These are phyloP conservation scores for Alternaria sp. DNA, from an alignment of 2,329 filamentous ascomycete genomes.

Conservation along the genomic window DNA sequence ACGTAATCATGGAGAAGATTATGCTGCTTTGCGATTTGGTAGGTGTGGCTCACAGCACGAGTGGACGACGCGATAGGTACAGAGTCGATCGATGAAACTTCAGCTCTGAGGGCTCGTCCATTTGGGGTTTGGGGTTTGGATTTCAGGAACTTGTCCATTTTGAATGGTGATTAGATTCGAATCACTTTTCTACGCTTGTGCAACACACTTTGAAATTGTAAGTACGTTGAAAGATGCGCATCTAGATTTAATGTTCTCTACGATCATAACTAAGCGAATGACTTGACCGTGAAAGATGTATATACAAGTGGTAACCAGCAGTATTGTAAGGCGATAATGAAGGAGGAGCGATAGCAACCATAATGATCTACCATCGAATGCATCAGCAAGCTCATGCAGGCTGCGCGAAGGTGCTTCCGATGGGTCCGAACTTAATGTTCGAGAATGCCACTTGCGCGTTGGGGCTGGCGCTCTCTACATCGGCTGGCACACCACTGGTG, in stretches of 20 bases:
- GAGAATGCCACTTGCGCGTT: conserved; percentile 40
- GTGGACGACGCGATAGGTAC: background rate
- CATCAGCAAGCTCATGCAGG: conserved; percentile 20
- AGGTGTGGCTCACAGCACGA: background rate
- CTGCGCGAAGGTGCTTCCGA: conserved; percentile 42
- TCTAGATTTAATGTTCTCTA: background rate
- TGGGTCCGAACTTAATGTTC: conserved; percentile 44
- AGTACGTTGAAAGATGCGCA: background rate
- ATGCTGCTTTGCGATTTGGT: background rate
- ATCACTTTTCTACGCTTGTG: background rate
- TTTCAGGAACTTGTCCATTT: background rate
- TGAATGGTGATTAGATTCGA: background rate
- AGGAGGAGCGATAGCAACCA: background rate
- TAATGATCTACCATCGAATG: background rate
- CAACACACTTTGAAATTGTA: background rate
- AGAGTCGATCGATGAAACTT: background rate
- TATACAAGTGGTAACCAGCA: background rate
- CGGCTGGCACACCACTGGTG: conserved; percentile 39
- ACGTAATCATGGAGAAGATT: background rate
- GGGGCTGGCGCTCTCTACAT: conserved; percentile 32
- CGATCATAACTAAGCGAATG: background rate
- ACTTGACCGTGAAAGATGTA: background rate
- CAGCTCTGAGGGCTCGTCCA: background rate
- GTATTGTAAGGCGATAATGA: background rate
- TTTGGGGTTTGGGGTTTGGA: background rate